These are phyloP conservation scores for Adenanthera pavonina DNA, from an alignment of 306 rosid species.

Conservation along the genomic window DNA sequence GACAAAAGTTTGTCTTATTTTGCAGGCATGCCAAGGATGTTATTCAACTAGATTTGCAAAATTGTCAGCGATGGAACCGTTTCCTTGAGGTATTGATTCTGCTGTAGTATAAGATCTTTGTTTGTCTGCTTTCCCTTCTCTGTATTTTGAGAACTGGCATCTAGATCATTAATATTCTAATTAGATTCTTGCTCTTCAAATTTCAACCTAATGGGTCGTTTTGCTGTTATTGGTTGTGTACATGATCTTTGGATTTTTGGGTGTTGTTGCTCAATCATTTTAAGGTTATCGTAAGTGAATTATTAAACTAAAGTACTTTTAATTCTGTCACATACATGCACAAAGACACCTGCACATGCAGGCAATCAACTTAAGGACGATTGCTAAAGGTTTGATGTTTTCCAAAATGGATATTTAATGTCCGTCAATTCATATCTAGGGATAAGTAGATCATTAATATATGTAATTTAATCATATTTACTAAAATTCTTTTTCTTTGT, in stretches of 20 bases:
- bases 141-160: neutral
- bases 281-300: neutral
- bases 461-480: neutral
- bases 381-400: neutral
- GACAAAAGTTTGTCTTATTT: neutral
- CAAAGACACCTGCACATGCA: neutral
- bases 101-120: neutral
- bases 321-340: neutral
- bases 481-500: neutral
- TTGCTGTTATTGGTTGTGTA: conserved; percentile 18
- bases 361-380: neutral
- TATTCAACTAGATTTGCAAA: conserved; percentile 77
- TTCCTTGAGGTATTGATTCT: conserved; percentile 74
- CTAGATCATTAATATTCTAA: neutral
- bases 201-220: neutral
- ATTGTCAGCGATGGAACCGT: conserved; percentile 89
- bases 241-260: neutral
- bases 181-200: neutral
- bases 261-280: neutral
- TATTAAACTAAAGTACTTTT: neutral
- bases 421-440: neutral
- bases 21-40: conserved; percentile 73
- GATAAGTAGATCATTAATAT: neutral
- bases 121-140: neutral
- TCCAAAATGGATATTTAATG: neutral